A percentile compares a stretch with the other conserved stretches of the same genome.
phyloP scores from a whole-genome alignment of 345 rosid genomes.

The Hirschfeldia incana region DNA sequence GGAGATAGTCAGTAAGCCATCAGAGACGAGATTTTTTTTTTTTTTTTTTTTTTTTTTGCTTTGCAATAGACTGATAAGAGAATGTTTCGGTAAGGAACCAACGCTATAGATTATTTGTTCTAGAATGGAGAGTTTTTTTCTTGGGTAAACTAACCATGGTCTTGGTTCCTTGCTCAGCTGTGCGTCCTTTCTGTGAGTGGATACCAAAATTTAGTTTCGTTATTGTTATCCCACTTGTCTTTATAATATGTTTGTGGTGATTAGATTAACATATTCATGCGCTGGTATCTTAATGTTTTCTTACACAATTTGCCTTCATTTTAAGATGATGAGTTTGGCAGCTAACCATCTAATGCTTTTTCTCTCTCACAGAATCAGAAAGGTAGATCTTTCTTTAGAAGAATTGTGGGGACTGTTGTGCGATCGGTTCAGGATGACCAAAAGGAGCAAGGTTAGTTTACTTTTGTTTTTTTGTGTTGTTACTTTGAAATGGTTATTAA shows the following conservation, averaged over 20 bases:
- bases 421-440: conserved; percentile 94
- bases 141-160: not conserved
- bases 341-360: conserved; percentile 22
- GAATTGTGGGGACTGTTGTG: conserved; percentile 89
- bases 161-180: not conserved
- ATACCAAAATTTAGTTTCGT: not conserved
- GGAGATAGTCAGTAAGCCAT: not conserved
- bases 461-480: conserved; percentile 4
- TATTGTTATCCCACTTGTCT: not conserved
- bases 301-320: not conserved
- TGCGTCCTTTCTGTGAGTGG: too few relatives aligned
- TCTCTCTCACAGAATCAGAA: conserved; percentile 56
- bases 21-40: not conserved
- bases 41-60: not conserved
- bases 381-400: conserved; percentile 73
- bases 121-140: not conserved
- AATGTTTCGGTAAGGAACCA: conserved; percentile 10
- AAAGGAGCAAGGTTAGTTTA: conserved; percentile 84
- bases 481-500: not conserved
- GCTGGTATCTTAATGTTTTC: not conserved
- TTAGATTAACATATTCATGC: conserved; percentile 14
- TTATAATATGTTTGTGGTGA: not conserved
- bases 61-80: conserved; percentile 10
- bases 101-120: not conserved
- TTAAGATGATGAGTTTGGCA: conserved; percentile 5